These are phyloP conservation scores for Dovyalis caffra DNA, from an alignment of 345 rosid genomes.

Conservation along the genomic window DNA sequence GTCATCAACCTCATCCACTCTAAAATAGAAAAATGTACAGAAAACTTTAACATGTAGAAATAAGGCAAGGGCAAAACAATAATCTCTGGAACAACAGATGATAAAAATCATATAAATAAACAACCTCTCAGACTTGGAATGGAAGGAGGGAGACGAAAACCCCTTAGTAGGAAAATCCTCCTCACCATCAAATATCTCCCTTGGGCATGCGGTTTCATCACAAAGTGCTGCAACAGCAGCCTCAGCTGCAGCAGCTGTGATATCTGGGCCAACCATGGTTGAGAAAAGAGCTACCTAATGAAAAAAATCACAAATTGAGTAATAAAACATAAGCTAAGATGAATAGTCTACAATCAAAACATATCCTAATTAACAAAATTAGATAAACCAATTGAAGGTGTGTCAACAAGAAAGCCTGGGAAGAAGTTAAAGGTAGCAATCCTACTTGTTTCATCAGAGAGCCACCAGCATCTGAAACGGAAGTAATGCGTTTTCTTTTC, in stretches of 20 bases:
- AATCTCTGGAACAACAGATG: background rate
- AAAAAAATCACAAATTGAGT: slow-evolving; percentile 8
- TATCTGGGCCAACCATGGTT: slow-evolving; percentile 56
- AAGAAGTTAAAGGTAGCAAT: background rate
- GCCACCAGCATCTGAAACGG: slow-evolving; percentile 42
- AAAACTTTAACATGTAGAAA: slow-evolving; percentile 2
- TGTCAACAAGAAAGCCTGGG: background rate
- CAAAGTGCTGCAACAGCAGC: slow-evolving; percentile 80
- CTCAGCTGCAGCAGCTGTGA: slow-evolving; percentile 73
- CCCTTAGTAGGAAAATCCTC: slow-evolving; percentile 32
- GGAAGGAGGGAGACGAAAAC: slow-evolving; percentile 22
- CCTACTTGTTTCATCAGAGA: slow-evolving; percentile 83
- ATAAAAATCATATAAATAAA: slow-evolving; percentile 5
- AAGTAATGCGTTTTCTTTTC: slow-evolving; percentile 47
- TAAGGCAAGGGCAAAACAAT: slow-evolving; percentile 5
- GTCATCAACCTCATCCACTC: slow-evolving; percentile 44
- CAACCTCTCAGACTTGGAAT: slow-evolving; percentile 44
- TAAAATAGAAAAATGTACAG: slow-evolving; percentile 26
- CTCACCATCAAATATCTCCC: slow-evolving; percentile 55
- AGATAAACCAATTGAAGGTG: background rate
- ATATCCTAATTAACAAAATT: background rate
- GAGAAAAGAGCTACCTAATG: slow-evolving; percentile 65
- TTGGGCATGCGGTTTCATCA: slow-evolving; percentile 69
- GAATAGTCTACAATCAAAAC: background rate
- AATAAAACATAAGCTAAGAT: background rate